Evolutionary conservation across 192 early-diverging fungal genomes (phyloP), one percentile per base, ranked within the genome.

Genomic region (Umbelopsis isabellina): DNA sequence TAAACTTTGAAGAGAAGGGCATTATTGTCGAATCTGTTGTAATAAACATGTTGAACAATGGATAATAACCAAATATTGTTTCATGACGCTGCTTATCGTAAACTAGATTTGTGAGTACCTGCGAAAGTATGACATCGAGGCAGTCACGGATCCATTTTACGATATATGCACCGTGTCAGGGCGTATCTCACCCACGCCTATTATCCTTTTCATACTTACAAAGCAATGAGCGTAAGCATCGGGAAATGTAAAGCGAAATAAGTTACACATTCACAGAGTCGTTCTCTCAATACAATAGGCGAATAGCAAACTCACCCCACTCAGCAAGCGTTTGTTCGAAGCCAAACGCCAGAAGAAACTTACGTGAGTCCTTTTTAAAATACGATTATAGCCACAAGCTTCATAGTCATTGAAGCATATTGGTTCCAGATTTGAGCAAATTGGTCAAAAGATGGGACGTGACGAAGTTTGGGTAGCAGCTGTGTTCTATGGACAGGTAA

Each of bases 401-500:
- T 47, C 33, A 33, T 41, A 20, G 3, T 41, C 48, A 22, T 53
- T 30, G 53, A 18, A 18, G 18, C 6, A 16, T 67, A 7, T 12
- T 55, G n/a, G 55, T 3, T 22, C 13, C 37, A 88, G 87, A 25
- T 90, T 90, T 76, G 77, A 80, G 15, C 71, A 89, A 47, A 87
- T 90, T 69, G 86, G 82, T 13, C 46, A 76, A 21, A 69, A 79
- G 35, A 70, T 90, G 30, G 76, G 72, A 1, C 85, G 81, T 47
- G 84, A 89, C 71, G 89, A 90, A 74, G 83, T 90, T 7, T 90
- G 88, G 84, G 83, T 84, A 13, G 89, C 89, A 11, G 85, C 89
- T 1, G 70, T 90, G 46, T 90, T 90, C 71, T 90, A 90, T 67
- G 89, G 89, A 13, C 87, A 88, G 48, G 89, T 87, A 70, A 69